These are phyloP conservation scores for Acanthamoeba lenticulata DNA, from an alignment of 208 protist genomes.

Conservation along the genomic window DNA sequence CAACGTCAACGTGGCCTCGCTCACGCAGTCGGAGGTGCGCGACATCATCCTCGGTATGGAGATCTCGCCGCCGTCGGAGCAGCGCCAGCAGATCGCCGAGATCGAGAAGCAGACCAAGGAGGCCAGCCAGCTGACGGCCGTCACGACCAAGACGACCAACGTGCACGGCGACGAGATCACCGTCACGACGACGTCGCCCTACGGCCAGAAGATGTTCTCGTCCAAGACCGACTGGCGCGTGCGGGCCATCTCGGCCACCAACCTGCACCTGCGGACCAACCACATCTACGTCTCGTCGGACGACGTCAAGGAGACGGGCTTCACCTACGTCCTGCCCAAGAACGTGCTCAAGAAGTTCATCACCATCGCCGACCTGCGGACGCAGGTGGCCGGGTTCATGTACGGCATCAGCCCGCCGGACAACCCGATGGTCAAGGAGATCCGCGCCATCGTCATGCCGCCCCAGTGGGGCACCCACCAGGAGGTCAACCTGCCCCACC, in stretches of 20 bases:
- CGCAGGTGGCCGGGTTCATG: slow-evolving; percentile 93
- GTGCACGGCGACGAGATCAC: slow-evolving; percentile 94
- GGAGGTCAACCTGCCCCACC: slow-evolving; percentile 87
- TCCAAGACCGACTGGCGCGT: slow-evolving; percentile 96
- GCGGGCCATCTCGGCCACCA: slow-evolving; percentile 92
- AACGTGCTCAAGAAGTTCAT: slow-evolving; percentile 97
- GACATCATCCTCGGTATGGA: slow-evolving; percentile 99
- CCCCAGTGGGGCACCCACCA: slow-evolving; percentile 94
- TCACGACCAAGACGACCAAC: slow-evolving; percentile 91
- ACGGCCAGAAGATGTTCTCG: slow-evolving; percentile 91
- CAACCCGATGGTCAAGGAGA: slow-evolving; percentile 94
- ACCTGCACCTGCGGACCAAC: slow-evolving; percentile 94
- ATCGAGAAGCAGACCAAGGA: slow-evolving; percentile 96
- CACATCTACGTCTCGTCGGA: slow-evolving; percentile 95
- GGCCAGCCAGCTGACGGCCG: slow-evolving; percentile 87
- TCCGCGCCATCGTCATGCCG: slow-evolving; percentile 94
- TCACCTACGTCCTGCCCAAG: slow-evolving; percentile 96
- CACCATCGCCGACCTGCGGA: slow-evolving; percentile 92
- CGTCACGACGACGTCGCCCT: slow-evolving; percentile 90
- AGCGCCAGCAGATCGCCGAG: slow-evolving; percentile 98
- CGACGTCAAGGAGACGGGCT: slow-evolving; percentile 89
- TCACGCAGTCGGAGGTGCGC: slow-evolving; percentile 99
- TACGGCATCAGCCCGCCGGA: slow-evolving; percentile 93
- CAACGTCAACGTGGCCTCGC: slow-evolving; percentile 98
- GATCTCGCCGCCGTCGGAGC: slow-evolving; percentile 97